Percentiles rank a stretch among this genome's conserved stretches.
phyloP scores from a whole-genome alignment of 192 early-diverging fungal genomes.

The Coemansia javaensis region DNA sequence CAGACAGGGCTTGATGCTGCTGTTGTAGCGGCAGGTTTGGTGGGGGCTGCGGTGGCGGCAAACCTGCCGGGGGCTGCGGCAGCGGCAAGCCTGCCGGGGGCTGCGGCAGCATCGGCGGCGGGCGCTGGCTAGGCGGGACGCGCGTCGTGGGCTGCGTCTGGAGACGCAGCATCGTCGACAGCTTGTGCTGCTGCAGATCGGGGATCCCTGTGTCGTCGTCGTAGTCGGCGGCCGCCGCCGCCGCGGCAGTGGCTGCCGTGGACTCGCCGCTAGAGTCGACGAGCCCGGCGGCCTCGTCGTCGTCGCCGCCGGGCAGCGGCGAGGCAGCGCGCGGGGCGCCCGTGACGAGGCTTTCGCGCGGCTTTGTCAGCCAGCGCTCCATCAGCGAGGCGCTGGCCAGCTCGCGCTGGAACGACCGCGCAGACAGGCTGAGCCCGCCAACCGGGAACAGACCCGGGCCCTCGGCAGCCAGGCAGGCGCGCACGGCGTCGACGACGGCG shows the following conservation, averaged over 20 bases:
- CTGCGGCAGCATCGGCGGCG: not conserved
- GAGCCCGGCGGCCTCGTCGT: not conserved
- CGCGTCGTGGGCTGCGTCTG: conserved; percentile 7
- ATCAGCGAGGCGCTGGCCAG: conserved; percentile 31
- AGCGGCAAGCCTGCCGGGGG: not conserved
- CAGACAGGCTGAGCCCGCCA: conserved; percentile 21
- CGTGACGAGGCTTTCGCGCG: not conserved
- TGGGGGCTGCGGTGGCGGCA: too few species aligned
- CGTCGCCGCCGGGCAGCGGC: too few species aligned
- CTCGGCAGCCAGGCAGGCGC: conserved; percentile 15
- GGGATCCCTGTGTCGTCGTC: conserved; percentile 5
- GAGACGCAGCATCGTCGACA: conserved; percentile 2
- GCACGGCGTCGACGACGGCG: conserved; percentile 14
- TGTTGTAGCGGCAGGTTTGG: too few species aligned
- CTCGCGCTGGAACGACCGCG: conserved; percentile 36
- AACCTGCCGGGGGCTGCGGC: not conserved
- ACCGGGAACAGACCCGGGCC: conserved; percentile 26
- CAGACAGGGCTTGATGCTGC: too few species aligned
- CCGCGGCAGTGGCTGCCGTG: not conserved
- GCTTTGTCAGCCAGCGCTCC: conserved; percentile 31
- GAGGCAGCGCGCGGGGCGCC: not conserved
- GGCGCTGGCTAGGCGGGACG: not conserved
- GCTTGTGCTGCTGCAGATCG: not conserved
- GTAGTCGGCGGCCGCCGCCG: not conserved
- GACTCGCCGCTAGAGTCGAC: too few species aligned